Base-by-base conservation (phyloP, 305 asterid species). In the Rubia tinctorum region DNA sequence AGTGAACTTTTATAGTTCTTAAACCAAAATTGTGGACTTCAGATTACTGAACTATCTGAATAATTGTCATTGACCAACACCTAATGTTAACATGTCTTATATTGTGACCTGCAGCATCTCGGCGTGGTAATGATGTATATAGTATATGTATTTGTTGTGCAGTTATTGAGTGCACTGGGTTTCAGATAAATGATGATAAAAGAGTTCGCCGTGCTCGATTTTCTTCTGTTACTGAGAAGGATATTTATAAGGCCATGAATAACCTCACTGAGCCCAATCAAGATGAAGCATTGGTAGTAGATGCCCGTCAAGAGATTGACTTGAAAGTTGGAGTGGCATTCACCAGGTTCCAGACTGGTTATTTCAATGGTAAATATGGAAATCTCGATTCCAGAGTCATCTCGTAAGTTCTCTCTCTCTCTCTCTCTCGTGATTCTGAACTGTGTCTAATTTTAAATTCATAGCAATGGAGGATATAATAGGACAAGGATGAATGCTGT, bases 311-410 rank as follows among this genome's bases (percentile, higher is more conserved):
- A 80, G 96, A 92, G 85, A 92, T 92, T 76, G 98, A 92, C 86
- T 85, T 92, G 89, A 92, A 92, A 90, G 98, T 92, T 82, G 98
- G 98, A 80, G 96, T 92, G 78, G 88, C 98, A 82, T 92, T 92
- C 84, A 92, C 98, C 60, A 85, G 98, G 75, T 92, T 90, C 77
- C 98, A 92, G 79, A 92, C 98, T 15, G 82, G 94, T 82, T 90
- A 84, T 86, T 92, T 92, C 89, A 90, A 90, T 72, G 98, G 98
- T 68, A 92, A 92, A 89, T 92, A 92, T 79, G 98, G 98, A 77
- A 92, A 92, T 91, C 96, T 92, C 75, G 98, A 92, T 82, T 83
- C 98, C 78, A 87, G 96, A 83, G 98, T 92, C 75, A 90, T 92
- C 85, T 92, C 98, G 96, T 90, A 17, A 85, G 91, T 34, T 77